These are phyloP conservation scores for Butyriboletus loyo DNA, from an alignment of 768 basidiomycete species.

Conservation along the genomic window DNA sequence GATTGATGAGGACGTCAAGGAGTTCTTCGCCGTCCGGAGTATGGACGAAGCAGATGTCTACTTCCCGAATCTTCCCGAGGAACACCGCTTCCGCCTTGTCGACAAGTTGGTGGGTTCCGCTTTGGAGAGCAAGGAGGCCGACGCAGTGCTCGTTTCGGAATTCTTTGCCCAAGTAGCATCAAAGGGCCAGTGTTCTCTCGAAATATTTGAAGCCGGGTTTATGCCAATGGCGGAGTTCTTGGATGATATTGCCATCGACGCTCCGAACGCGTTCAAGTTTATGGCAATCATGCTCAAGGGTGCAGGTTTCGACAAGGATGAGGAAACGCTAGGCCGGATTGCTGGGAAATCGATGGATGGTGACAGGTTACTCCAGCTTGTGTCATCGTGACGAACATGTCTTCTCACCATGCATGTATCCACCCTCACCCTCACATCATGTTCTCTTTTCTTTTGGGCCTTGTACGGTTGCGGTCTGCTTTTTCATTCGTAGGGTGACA, in stretches of 20 bases:
- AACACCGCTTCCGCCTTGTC: constrained; percentile 63
- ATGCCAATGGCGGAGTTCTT: constrained; percentile 65
- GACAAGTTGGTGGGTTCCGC: constrained; percentile 72
- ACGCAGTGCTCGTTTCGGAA: constrained; percentile 73
- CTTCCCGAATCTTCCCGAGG: constrained; percentile 69
- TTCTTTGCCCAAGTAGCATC: constrained; percentile 64
- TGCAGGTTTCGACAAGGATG: constrained; percentile 55
- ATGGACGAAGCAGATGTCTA: constrained; percentile 86
- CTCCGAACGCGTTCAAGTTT: constrained; percentile 77
- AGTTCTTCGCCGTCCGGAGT: constrained; percentile 83
- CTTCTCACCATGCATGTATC: constrained; percentile 9
- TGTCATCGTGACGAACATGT: constrained; percentile 39
- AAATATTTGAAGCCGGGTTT: constrained; percentile 75
- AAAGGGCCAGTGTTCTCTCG: constrained; percentile 56
- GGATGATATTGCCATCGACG: constrained; percentile 88
- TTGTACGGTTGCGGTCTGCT: constrained; percentile 10
- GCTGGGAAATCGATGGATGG: constrained; percentile 60
- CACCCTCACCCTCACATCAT: too few relatives aligned
- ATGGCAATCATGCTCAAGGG: constrained; percentile 75
- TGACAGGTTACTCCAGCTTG: constrained; percentile 56
- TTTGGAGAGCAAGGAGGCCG: constrained; percentile 78
- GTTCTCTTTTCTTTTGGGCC: constrained; percentile 5
- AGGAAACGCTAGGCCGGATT: constrained; percentile 53
- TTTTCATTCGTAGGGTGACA: constrained; percentile 3
- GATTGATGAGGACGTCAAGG: constrained; percentile 79